phyloP scores from a whole-genome alignment of 495 filamentous ascomycete genomes.

The Podospora tetraspora region DNA sequence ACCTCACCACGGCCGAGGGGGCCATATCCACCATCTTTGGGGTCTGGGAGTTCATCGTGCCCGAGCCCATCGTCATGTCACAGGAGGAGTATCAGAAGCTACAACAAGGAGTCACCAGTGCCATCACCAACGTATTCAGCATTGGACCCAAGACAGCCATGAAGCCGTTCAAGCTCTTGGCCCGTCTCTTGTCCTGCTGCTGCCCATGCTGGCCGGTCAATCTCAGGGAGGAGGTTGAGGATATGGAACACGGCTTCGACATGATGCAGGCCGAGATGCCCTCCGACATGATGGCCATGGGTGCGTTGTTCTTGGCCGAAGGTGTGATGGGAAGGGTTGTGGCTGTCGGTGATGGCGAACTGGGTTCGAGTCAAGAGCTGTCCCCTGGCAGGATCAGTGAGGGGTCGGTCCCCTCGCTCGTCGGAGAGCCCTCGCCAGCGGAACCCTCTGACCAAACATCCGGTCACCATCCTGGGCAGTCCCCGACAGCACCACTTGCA shows the following conservation, averaged over 20 bases:
- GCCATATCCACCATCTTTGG: background rate
- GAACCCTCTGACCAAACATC: background rate
- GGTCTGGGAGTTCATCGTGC: background rate
- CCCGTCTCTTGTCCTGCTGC: background rate
- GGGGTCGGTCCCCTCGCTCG: background rate
- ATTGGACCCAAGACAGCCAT: background rate
- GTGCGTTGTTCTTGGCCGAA: background rate
- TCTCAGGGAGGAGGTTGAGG: background rate
- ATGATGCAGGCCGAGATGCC: background rate
- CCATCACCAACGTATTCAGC: background rate
- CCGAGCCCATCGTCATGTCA: background rate
- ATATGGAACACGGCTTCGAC: background rate
- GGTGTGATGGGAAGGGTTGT: background rate
- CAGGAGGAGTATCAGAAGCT: background rate
- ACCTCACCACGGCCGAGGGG: background rate
- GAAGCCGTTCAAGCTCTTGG: background rate
- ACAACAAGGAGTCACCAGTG: background rate
- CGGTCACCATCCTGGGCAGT: background rate
- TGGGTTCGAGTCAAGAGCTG: background rate
- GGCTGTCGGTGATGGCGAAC: background rate
- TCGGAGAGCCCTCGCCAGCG: too few relatives aligned
- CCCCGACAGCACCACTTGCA: background rate
- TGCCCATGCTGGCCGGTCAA: background rate
- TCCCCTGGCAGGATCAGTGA: background rate
- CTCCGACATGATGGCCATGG: background rate